A percentile compares a stretch with the other conserved stretches of the same genome.
Evolutionary conservation across 2,329 filamentous ascomycete species (phyloP).

Genomic region (Diaporthe sp.): DNA sequence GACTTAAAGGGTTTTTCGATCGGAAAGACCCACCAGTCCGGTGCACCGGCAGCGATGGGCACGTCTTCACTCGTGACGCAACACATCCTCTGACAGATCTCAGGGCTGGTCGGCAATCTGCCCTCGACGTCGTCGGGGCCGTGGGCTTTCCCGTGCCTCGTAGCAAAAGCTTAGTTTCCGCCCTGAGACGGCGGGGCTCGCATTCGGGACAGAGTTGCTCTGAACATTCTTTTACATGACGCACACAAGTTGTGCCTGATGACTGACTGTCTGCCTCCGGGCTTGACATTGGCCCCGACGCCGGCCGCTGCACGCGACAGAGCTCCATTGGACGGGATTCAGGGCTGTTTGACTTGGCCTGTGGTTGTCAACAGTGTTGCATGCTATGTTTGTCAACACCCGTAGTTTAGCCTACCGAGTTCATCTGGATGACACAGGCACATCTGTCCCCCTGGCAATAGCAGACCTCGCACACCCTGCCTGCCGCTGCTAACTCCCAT

Average conservation of each 20-base stretch:
- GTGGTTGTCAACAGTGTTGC: neutral
- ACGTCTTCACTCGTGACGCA: conserved; percentile 25
- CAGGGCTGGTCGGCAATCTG: conserved; percentile 7
- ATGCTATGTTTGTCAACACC: neutral
- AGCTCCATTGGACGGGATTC: neutral
- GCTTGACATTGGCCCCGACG: neutral
- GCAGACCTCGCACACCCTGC: neutral
- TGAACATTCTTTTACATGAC: neutral
- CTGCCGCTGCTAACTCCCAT: conserved; percentile 5
- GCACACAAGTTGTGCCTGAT: neutral
- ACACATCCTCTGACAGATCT: conserved; percentile 13
- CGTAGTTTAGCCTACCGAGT: conserved; percentile 8
- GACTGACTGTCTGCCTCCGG: neutral
- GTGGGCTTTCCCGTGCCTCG: neutral
- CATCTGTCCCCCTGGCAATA: neutral
- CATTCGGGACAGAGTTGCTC: neutral
- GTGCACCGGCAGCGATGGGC: conserved; percentile 9
- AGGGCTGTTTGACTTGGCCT: conserved; percentile 10
- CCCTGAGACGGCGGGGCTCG: conserved; percentile 1
- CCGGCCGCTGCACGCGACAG: neutral
- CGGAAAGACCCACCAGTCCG: conserved; percentile 19
- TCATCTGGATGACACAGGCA: neutral
- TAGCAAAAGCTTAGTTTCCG: neutral
- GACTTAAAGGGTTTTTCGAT: conserved; percentile 2
- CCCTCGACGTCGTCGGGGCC: neutral